phyloP scores from a whole-genome alignment of 345 rosid species.

The Eucalyptus erythrocorys region DNA sequence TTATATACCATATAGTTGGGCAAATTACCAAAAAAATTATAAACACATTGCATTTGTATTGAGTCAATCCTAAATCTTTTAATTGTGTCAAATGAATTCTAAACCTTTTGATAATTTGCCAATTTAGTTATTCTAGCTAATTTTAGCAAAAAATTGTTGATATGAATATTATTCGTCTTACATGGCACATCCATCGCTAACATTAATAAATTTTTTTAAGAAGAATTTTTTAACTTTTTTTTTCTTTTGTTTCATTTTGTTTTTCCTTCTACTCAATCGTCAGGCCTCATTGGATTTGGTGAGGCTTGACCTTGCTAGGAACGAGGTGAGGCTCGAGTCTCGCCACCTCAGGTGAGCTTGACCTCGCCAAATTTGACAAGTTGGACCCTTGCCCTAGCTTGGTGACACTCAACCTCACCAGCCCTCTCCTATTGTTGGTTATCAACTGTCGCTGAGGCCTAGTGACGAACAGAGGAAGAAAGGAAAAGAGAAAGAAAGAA shows the following conservation, averaged over 20 bases:
- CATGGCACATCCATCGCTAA: accelerated
- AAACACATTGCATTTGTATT: too few species aligned
- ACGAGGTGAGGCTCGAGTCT: not conserved
- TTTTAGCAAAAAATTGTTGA: accelerated
- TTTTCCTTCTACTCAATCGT: accelerated
- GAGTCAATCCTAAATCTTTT: accelerated
- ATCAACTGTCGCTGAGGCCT: accelerated
- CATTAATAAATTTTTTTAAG: too few species aligned
- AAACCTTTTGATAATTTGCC: too few species aligned
- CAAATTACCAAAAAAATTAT: too few species aligned
- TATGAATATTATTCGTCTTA: accelerated
- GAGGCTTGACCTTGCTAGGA: not conserved
- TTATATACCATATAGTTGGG: not conserved
- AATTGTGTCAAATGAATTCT: too few species aligned
- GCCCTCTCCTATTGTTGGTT: not conserved
- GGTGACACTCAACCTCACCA: accelerated
- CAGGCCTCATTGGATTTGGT: too few species aligned
- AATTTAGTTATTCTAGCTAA: accelerated
- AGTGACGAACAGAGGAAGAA: accelerated
- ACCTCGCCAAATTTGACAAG: not conserved
- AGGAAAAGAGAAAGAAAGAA: not conserved
- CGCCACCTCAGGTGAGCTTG: accelerated
- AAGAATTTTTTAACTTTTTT: too few species aligned
- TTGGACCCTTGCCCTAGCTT: not conserved
- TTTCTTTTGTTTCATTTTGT: too few species aligned